Base-by-base conservation (phyloP, 495 filamentous ascomycete genomes). In the Penicillium salamii region DNA sequence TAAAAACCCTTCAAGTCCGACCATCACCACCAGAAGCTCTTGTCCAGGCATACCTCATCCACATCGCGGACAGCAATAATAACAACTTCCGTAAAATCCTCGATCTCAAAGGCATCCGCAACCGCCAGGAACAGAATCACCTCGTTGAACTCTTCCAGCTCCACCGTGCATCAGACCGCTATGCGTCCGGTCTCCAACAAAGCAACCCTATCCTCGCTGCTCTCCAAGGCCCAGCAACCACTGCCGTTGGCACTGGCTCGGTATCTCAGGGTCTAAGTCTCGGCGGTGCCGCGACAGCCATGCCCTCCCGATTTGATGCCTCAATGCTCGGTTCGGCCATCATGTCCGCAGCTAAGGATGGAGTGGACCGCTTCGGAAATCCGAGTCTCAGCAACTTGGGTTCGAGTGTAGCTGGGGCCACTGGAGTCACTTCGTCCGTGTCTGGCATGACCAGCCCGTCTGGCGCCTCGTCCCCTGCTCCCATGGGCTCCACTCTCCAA, bases 51-150 rank as follows among this genome's bases (percentile, higher is more conserved):
- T 98, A 98, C 68, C 83, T 97, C 26, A 89, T 95, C 63, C 89
- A 96, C 70, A 91, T 97, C 54, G 89, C 84, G 58, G 91, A 96
- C 72, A 80, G 82, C 40, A 91, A 86, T 66, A 89, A 97, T 64
- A 80, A 85, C 52, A 98, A 98, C 74, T 98, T 98, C 82, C 83
- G 87, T 54, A 96, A 96, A 69, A 88, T 98, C 50, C 85, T 98
- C 31, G 93, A 98, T 39, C 78, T 96, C 53, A 95, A 96, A 61
- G 89, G 89, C 48, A 86, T 96, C 52, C 80, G 87, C 56, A 72
- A 71, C 49, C 87, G 87, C 52, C 77, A 79, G 52, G 91, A 97
- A 52, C 92, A 97, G 57, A 69, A 81, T 8, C 79, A 85, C 48
- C 84, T 98, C 5, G 72, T 95, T 29, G 93, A 98, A 61, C 75